A percentile compares a stretch with the other conserved stretches of the same genome.
Conservation (phyloP, 768 basidiomycete genomes). For the Leucosporidium scottii region DNA sequence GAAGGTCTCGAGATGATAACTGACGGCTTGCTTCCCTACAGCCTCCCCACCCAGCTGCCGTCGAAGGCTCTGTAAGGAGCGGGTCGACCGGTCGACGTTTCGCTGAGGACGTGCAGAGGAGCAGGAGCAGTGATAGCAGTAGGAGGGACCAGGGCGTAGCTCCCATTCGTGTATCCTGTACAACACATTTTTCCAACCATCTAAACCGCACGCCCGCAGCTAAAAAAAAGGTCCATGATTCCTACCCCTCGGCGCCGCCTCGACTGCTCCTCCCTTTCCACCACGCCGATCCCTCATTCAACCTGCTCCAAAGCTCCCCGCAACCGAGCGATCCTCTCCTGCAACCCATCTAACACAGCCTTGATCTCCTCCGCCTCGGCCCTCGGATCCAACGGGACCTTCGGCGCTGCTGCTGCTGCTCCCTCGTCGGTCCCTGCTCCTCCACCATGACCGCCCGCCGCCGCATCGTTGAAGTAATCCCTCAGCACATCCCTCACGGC, state of each 20-base stretch:
- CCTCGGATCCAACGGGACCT: constrained; percentile 45
- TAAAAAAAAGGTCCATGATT: background rate
- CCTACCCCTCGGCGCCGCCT: background rate
- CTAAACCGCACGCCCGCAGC: background rate
- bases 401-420: constrained; percentile 1
- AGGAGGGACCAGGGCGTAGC: background rate
- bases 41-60: constrained; percentile 7
- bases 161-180: background rate
- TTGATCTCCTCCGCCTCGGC: constrained; percentile 49
- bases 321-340: constrained; percentile 49
- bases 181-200: background rate
- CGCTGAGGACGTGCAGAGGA: too few species aligned
- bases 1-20: too few species aligned
- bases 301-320: background rate
- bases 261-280: background rate
- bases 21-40: background rate
- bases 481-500: constrained; percentile 36
- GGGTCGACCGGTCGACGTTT: background rate
- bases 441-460: background rate
- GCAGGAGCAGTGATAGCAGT: background rate
- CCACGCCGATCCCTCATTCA: background rate
- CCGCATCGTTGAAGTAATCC: constrained; percentile 27
- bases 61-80: background rate
- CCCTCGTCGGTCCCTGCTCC: constrained; percentile 43
- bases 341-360: constrained; percentile 53